Base-by-base conservation (phyloP, 2,329 filamentous ascomycete species). In the Aureobasidium subglaciale region DNA sequence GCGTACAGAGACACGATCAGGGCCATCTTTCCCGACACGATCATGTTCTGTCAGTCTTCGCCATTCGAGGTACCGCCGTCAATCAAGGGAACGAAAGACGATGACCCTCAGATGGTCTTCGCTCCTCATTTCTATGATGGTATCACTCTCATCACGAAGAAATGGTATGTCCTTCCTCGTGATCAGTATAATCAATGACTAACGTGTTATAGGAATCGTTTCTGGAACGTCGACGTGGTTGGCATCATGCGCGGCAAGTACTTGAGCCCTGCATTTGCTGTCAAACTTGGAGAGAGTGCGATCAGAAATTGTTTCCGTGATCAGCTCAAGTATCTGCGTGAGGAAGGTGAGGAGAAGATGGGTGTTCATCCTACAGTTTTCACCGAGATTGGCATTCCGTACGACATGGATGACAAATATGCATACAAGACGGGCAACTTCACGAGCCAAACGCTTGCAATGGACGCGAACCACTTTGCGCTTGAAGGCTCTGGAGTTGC, bases 371-470 rank as follows among this genome's bases (percentile, higher is more conserved):
- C 93, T 0, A 90, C 90, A 63, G 73, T 99, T 4, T 83, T 96
- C 69, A 95, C 90, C 0, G 93, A 99, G 68, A 97, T 97, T 65
- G 93, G 93, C 7, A 96, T 99, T 57, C 93, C 93, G 0, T 99
- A 96, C 67, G 93, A 99, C 67, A 97, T 99, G 95, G 92, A 99
- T 66, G 85, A 96, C 62, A 91, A 96, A 71, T 79, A 93, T 65
- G 93, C 93, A 1, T 99, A 99, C 73, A 88, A 90, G 71, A 96
- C 90, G 5, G 93, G 95, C 7, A 88, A 99, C 70, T 99, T 96
- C 71, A 86, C 87, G 41, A 96, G 89, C 64, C 93, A 99, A 69
- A 88, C 87, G 30, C 84, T 88, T 2, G 93, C 93, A 6, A 86
- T 99, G 76, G 93, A 99, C 71, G 93, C 95, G 53, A 99, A 97